A percentile compares a stretch with the other conserved stretches of the same genome.
Conservation (phyloP, 345 rosid species). For the Euphorbia peplus region DNA sequence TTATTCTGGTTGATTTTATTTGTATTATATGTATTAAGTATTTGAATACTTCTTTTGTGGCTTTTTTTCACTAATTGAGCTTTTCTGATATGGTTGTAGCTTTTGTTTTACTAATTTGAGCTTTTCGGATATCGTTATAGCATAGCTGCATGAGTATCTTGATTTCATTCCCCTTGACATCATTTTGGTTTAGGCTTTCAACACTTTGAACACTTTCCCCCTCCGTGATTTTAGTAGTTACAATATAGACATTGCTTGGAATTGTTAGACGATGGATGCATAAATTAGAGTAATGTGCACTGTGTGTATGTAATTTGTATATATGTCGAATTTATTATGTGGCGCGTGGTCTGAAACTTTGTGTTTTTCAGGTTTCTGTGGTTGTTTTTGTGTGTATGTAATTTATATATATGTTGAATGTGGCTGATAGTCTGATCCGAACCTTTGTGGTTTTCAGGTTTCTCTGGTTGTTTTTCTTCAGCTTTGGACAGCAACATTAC, state of each 20-base stretch:
- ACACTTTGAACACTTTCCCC: neutral
- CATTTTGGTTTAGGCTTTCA: neutral
- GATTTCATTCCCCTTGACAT: neutral
- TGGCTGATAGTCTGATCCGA: conserved; percentile 6
- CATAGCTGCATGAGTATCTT: neutral
- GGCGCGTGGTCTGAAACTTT: conserved; percentile 12
- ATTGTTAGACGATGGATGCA: neutral
- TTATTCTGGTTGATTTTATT: neutral
- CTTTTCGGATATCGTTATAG: neutral
- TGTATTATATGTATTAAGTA: too few relatives aligned
- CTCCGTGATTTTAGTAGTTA: neutral
- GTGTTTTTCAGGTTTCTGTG: conserved; percentile 48
- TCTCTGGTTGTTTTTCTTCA: conserved; percentile 64
- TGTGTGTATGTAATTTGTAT: too few relatives aligned
- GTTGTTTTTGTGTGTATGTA: too few relatives aligned
- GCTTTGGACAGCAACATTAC: conserved; percentile 61
- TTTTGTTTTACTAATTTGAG: neutral
- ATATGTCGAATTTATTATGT: neutral
- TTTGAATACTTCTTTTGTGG: neutral
- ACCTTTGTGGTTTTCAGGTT: conserved; percentile 44
- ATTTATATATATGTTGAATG: too few relatives aligned
- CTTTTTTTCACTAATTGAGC: neutral
- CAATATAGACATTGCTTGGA: neutral
- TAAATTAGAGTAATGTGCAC: neutral
- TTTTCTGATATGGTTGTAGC: neutral